A percentile compares a stretch with the other conserved stretches of the same genome.
Evolutionary conservation across 768 basidiomycete genomes (phyloP).

Genomic region (Coprinopsis cinerea): DNA sequence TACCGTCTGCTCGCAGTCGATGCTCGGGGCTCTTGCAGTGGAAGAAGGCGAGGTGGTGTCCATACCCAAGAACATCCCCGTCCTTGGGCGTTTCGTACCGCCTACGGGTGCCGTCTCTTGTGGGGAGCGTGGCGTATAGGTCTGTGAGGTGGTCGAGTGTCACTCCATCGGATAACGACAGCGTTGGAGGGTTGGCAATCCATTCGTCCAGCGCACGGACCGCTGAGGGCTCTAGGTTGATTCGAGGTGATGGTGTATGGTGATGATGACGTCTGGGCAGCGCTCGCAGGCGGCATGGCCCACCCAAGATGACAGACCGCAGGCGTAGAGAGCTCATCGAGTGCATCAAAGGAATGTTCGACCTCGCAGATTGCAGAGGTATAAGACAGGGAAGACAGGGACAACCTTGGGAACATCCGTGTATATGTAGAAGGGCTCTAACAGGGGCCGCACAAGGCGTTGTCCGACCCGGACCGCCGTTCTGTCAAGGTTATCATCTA

Average conservation of each 20-base stretch:
- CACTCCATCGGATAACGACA: constrained; percentile 44
- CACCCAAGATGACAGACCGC: no score
- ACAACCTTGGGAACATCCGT: neutral
- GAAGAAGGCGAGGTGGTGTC: constrained; percentile 73
- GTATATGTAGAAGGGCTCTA: neutral
- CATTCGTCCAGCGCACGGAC: constrained; percentile 41
- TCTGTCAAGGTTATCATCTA: no score
- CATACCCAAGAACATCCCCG: constrained; percentile 44
- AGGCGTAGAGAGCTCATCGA: constrained; percentile 1
- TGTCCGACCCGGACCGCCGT: no score
- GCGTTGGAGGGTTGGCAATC: constrained; percentile 43
- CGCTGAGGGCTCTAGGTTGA: neutral
- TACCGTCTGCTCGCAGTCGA: constrained; percentile 59
- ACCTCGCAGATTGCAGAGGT: neutral
- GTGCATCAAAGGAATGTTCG: neutral
- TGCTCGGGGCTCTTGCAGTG: constrained; percentile 57
- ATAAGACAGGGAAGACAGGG: neutral
- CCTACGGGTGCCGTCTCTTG: constrained; percentile 52
- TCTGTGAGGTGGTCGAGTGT: constrained; percentile 53
- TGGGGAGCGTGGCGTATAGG: constrained; percentile 66
- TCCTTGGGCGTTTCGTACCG: constrained; percentile 36
- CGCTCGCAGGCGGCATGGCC: neutral
- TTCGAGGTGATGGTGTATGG: neutral
- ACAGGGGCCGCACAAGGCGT: no score
- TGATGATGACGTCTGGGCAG: neutral